Base-by-base conservation (phyloP, 176 grass and related monocot species). In the Oryza brachyantha region DNA sequence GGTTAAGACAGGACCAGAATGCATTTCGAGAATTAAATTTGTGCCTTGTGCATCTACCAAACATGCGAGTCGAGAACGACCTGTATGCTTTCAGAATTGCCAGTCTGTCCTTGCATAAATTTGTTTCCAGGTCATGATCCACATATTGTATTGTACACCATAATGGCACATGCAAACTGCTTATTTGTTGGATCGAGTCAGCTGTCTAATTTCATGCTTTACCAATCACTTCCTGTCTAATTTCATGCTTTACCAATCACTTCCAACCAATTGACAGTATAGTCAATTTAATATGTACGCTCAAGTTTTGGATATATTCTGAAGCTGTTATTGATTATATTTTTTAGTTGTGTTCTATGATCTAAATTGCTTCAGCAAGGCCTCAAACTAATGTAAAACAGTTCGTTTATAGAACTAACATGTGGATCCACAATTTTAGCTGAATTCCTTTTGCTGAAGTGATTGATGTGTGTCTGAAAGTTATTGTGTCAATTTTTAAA, bases 31-130 rank as follows among this genome's bases (percentile, higher is more conserved):
- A 69, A 39, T 70, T 68, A 27, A 75, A n/a, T 36, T 80, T n/a
- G 41, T 71, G 1, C 55, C 35, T 14, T 84, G 81, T 32, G 69
- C 76, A 61, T 79, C 19, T 66, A 26, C 72, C 67, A 59, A 73
- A 84, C 69, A 70, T n/a, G 50, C 36, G 41, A 63, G 16, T 63
- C 54, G 42, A 64, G 9, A 29, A 7, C 29, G 9, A 64, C 7
- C 7, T 21, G 34, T 67, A 68, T 63, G 25, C 52, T 69, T 81
- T 62, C 74, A 83, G 8, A 73, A 59, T 24, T 60, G 27, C 14
- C 14, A 8, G 5, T 11, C 36, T 66, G 67, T 14, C 36, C 7
- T 78, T 17, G 7, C 4, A 37, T 78, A 38, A 19, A 35, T 59
- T 73, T 59, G 26, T 65, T 77, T 52, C 32, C 55, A 63, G 8